Evolutionary conservation across 129 eudicot genomes (phyloP).

Genomic region (Oenanthe sinensis): DNA sequence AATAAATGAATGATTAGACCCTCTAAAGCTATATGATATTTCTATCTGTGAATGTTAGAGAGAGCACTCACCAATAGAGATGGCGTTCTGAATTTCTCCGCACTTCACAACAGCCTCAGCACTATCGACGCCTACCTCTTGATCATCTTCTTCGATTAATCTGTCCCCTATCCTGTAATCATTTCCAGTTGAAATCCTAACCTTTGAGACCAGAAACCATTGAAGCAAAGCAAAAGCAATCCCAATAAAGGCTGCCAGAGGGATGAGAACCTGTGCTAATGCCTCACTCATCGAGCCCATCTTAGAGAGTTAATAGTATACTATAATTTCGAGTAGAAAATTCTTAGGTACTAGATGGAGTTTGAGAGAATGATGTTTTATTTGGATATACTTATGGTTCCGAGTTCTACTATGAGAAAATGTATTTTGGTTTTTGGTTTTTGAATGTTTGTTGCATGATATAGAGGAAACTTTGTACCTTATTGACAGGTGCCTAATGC

Average conservation of each 20-base stretch:
- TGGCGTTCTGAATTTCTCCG: constrained; percentile 50
- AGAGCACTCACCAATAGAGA: constrained; percentile 35
- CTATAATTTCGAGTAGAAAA: neutral
- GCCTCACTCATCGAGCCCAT: constrained; percentile 36
- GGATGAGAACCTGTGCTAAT: constrained; percentile 33
- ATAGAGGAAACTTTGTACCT: neutral
- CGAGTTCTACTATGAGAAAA: neutral
- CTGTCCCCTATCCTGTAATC: constrained; percentile 20
- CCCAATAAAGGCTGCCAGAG: constrained; percentile 35
- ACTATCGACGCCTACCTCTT: constrained; percentile 34
- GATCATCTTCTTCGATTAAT: constrained; percentile 45
- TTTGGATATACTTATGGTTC: neutral
- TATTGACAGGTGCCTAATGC: neutral
- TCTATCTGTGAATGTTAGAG: neutral
- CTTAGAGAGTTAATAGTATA: constrained; percentile 2
- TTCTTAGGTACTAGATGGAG: neutral
- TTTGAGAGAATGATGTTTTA: neutral
- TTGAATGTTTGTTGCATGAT: neutral
- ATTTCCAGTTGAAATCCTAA: constrained; percentile 23
- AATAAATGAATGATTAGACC: neutral
- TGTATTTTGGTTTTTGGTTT: neutral
- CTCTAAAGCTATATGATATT: neutral
- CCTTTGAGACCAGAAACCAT: constrained; percentile 42
- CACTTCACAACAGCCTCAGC: constrained; percentile 38
- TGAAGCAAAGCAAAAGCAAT: constrained; percentile 41